These are phyloP conservation scores for Ophiostoma perfectum DNA, from an alignment of 2,329 filamentous ascomycete genomes.

Conservation along the genomic window DNA sequence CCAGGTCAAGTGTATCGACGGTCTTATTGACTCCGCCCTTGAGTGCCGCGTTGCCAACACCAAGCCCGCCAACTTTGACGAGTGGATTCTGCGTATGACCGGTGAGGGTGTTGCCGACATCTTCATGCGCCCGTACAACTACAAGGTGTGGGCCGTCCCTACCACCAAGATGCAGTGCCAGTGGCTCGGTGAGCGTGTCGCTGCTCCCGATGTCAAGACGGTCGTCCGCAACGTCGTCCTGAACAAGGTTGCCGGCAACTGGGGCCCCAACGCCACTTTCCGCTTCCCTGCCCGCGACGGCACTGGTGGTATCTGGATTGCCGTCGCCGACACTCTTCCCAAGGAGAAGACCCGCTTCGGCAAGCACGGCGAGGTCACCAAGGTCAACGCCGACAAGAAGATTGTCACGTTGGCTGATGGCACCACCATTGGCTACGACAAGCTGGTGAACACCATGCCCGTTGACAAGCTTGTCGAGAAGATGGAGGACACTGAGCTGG, in stretches of 20 bases:
- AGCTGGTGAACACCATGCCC: conserved; percentile 93
- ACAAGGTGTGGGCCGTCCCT: conserved; percentile 98
- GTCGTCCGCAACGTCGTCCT: conserved; percentile 93
- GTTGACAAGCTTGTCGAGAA: conserved; percentile 81
- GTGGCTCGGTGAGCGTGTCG: conserved; percentile 98
- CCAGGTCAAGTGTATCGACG: conserved; percentile 89
- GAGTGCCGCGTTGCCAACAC: conserved; percentile 79
- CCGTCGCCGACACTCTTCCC: conserved; percentile 87
- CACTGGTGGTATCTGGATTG: conserved; percentile 98
- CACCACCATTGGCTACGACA: conserved; percentile 82
- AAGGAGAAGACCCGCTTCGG: conserved; percentile 89
- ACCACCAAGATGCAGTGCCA: conserved; percentile 99
- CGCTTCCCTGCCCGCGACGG: conserved; percentile 93
- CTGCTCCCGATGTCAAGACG: conserved; percentile 89
- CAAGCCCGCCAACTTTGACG: conserved; percentile 95
- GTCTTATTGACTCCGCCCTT: conserved; percentile 89
- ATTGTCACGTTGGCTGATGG: conserved; percentile 76
- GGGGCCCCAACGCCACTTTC: conserved; percentile 98
- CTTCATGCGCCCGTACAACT: conserved; percentile 99
- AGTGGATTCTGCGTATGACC: conserved; percentile 94
- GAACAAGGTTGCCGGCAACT: conserved; percentile 92
- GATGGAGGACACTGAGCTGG: conserved; percentile 82
- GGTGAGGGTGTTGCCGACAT: conserved; percentile 84
- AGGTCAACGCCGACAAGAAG: conserved; percentile 82
- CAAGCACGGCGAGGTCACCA: conserved; percentile 74